phyloP scores from a whole-genome alignment of 2,329 filamentous ascomycete genomes.

The Dothistroma pini region DNA sequence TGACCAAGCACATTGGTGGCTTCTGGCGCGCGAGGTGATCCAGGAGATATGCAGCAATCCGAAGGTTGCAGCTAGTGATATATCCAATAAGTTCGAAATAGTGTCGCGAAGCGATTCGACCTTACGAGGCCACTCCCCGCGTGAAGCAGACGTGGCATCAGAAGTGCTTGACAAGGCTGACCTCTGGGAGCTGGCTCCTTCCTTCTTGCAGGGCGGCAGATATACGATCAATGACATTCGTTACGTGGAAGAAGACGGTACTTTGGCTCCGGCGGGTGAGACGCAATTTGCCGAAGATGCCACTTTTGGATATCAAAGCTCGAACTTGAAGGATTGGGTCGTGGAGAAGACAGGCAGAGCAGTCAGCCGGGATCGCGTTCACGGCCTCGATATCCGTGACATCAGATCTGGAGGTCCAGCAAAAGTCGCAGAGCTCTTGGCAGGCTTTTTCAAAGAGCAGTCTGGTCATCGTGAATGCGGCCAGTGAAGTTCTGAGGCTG shows the following conservation, averaged over 20 bases:
- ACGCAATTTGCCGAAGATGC: constrained; percentile 58
- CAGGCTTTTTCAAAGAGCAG: constrained; percentile 36
- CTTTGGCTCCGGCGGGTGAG: constrained; percentile 49
- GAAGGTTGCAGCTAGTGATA: constrained; percentile 41
- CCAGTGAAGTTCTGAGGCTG: constrained; percentile 50
- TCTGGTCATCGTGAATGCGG: constrained; percentile 53
- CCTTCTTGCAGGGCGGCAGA: constrained; percentile 57
- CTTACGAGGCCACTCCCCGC: constrained; percentile 54
- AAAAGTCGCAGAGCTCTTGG: constrained; percentile 42
- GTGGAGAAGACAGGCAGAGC: constrained; percentile 50
- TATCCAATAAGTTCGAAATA: constrained; percentile 48
- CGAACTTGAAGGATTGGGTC: constrained; percentile 53
- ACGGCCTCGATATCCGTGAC: constrained; percentile 46
- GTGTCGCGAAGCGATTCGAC: constrained; percentile 58
- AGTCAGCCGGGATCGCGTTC: constrained; percentile 40
- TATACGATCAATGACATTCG: constrained; percentile 57
- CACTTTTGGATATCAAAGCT: constrained; percentile 55
- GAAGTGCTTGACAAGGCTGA: constrained; percentile 49
- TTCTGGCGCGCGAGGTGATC: constrained; percentile 54
- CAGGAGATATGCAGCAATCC: constrained; percentile 51
- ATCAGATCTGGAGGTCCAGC: constrained; percentile 48
- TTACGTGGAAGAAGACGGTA: constrained; percentile 53
- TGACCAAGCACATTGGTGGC: constrained; percentile 34
- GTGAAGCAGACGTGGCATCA: constrained; percentile 53
- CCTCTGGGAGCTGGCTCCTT: constrained; percentile 55